Base-by-base conservation (phyloP, 306 rosid species). In the Astragalus glycyphyllos region DNA sequence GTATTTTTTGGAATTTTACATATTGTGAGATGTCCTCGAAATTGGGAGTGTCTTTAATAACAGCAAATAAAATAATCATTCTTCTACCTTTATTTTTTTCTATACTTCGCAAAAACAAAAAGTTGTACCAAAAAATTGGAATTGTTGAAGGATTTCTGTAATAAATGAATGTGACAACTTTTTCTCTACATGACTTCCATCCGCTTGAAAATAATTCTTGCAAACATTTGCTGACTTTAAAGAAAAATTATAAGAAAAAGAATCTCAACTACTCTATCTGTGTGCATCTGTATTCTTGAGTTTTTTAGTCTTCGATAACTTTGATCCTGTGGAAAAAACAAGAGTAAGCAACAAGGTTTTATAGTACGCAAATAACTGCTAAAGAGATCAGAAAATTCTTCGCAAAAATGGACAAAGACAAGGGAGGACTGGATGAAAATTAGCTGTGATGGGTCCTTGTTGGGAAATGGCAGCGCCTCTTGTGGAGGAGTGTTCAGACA, bases 271-370 rank as follows among this genome's bases (percentile, higher is more conserved):
- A 20, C 54, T 58, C 20, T 50, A 35, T 73, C 13, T 12, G 46
- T 23, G 17, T 15, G 58, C 35, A 16, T 9, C 4, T 44, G 12
- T 44, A 58, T 67, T 55, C 73, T 58, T 64, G 46, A 44, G 13
- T 57, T 64, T 72, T 58, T 72, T 65, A 35, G 53, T 50, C 55
- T 42, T 60, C 58, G 15, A 11, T 49, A 5, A 60, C 23, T 38
- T 72, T 62, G 38, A 31, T 69, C 78, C 86, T 78, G 82, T 26
- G 3, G 3, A 58, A 63, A 42, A 44, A 34, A 8, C 3, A 47
- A 7, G 53, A 34, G 48, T 54, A 40, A 68, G 68, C 12, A 60
- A 45, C 29, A 14, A 16, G 57, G 8, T 46, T 55, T 32, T 38
- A 4, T 7, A 16, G 37, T n/a, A 46, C n/a, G 16, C 23, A 23